Base-by-base conservation (phyloP, 2,329 filamentous ascomycete species). In the Aspergillus sp. region DNA sequence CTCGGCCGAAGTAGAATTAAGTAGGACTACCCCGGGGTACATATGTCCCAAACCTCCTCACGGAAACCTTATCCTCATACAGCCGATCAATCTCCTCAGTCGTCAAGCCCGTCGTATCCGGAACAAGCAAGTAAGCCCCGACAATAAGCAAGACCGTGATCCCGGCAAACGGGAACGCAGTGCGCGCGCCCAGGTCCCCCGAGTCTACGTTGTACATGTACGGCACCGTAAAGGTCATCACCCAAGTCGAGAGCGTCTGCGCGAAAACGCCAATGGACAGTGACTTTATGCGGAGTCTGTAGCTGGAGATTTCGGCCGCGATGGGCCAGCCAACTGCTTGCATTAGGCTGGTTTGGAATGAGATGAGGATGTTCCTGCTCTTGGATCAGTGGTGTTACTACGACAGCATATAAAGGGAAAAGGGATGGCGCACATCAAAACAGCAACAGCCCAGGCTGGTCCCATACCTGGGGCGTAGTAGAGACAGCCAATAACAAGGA, bases 401-500 rank as follows among this genome's bases (percentile, higher is more conserved):
- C 1, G 22, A 24, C 7, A 17, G 26, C n/a, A n/a, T 5, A 5
- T 9, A 22, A 18, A 8, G 20, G 38, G n/a, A 18, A 2, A 30
- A 12, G 38, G 26, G 9, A 30, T 11, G 13, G 5, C 24, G 42
- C 42, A 63, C 60, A 64, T 64, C 26, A 64, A 39, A 5, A 62
- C 57, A 4, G 55, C 60, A 48, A 62, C 55, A 15, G 55, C 58
- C 59, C 57, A 62, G 17, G 53, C 47, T 2, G 56, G 55, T 1
- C 52, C 59, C 41, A 50, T 54, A 12, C 53, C 59, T 13, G 55
- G 24, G 12, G 43, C 56, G 7, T 53, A 64, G 26, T 57, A 56
- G 2, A 64, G 45, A 30, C 42, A 56, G 7, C 60, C 62, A 7
- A 62, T 55, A 11, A 62, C 48, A 8, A 62, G 32, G 15, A 57